Evolutionary conservation across 768 basidiomycete species (phyloP).

Genomic region (Floccularia luteovirens): DNA sequence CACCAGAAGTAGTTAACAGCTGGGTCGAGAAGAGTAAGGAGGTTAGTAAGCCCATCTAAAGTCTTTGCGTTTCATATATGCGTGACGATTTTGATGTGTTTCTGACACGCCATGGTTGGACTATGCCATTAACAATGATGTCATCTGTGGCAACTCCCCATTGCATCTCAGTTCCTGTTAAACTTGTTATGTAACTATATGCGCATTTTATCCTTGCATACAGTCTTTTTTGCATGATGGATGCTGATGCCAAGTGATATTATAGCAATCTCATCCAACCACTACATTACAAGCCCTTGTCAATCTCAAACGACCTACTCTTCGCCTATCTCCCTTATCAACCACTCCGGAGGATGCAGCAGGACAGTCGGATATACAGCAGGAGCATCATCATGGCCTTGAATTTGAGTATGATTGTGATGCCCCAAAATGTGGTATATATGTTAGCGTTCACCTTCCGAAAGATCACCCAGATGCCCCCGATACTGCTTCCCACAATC

Average conservation of each 20-base stretch:
- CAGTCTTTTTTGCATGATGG: not conserved
- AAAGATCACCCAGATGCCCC: constrained; percentile 54
- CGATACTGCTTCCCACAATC: constrained; percentile 20
- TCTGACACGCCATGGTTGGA: no score
- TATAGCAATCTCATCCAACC: constrained; percentile 71
- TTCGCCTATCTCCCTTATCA: constrained; percentile 65
- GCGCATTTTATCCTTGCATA: not conserved
- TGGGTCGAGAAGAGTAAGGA: constrained; percentile 90
- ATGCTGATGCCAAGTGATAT: not conserved
- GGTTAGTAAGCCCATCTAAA: constrained; percentile 31
- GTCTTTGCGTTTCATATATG: no score
- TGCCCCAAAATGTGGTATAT: constrained; percentile 76
- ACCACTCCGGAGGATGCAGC: constrained; percentile 35
- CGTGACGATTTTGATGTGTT: no score
- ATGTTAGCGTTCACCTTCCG: constrained; percentile 68
- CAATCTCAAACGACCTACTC: constrained; percentile 86
- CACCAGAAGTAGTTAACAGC: constrained; percentile 69
- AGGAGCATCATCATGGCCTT: constrained; percentile 59
- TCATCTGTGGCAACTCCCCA: no score
- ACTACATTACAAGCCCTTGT: constrained; percentile 93
- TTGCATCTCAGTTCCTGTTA: no score
- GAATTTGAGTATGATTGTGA: constrained; percentile 94
- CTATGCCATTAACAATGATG: no score
- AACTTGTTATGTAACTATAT: no score
- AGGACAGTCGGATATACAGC: constrained; percentile 16